Evolutionary conservation across 164 flowering plant genomes (phyloP).

Genomic region (Magnolia officinalis): DNA sequence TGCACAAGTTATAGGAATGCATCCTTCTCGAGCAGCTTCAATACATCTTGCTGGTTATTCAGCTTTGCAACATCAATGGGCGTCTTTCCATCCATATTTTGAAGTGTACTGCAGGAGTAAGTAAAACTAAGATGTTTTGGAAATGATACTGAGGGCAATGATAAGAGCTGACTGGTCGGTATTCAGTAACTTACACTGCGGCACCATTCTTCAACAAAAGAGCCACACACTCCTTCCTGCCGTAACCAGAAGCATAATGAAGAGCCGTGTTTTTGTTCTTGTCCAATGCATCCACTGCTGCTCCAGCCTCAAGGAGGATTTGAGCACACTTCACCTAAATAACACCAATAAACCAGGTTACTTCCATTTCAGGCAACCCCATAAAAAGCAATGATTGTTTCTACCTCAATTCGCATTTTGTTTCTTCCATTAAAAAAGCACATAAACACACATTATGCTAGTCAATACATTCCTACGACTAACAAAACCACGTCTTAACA

Average conservation of each 20-base stretch:
- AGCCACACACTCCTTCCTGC: constrained; percentile 91
- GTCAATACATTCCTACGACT: too few relatives aligned
- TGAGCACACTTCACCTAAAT: constrained; percentile 79
- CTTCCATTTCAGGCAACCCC: not conserved
- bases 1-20: constrained; percentile 55
- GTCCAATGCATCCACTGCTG: constrained; percentile 80
- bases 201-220: constrained; percentile 90
- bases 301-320: constrained; percentile 82
- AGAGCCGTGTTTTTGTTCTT: constrained; percentile 95
- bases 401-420: too few relatives aligned
- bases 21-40: constrained; percentile 90
- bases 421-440: too few relatives aligned
- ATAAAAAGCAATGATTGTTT: too few relatives aligned
- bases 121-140: not conserved
- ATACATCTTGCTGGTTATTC: constrained; percentile 81
- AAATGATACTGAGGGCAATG: not conserved
- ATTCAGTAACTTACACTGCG: constrained; percentile 68
- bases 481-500: too few relatives aligned
- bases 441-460: too few relatives aligned
- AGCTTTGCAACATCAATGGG: constrained; percentile 95
- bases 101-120: constrained; percentile 68
- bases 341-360: not conserved
- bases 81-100: constrained; percentile 92
- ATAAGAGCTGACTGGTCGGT: not conserved
- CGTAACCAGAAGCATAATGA: constrained; percentile 98